These are phyloP conservation scores for Neofusicoccum ribis DNA, from an alignment of 2,329 filamentous ascomycete species.

Conservation along the genomic window DNA sequence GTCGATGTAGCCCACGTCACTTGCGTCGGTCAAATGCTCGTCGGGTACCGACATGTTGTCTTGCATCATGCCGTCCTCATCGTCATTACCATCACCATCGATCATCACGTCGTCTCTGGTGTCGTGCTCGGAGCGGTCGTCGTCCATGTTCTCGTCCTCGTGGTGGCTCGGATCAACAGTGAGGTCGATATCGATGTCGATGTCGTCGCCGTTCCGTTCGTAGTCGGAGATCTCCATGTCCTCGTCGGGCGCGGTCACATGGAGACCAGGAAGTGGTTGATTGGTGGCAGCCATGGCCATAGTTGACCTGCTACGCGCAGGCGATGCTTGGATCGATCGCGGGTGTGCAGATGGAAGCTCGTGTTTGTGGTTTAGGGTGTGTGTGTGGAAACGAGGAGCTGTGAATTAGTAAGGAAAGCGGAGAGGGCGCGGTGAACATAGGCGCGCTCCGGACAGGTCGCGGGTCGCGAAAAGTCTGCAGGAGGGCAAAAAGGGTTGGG, in stretches of 20 bases:
- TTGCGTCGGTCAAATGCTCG: conserved; percentile 24
- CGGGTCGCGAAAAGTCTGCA: not conserved
- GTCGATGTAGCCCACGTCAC: conserved; percentile 20
- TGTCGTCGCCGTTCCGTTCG: conserved; percentile 50
- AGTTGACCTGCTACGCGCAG: not conserved
- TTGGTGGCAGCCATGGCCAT: conserved; percentile 20
- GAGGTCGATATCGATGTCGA: conserved; percentile 62
- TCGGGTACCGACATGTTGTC: conserved; percentile 20
- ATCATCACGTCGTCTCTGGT: conserved; percentile 40
- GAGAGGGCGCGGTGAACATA: conserved; percentile 8
- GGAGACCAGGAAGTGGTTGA: conserved; percentile 25
- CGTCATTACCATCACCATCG: conserved; percentile 30
- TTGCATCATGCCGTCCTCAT: conserved; percentile 21
- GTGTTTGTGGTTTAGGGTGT: not conserved
- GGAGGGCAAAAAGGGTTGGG: not conserved
- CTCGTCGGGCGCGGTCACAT: conserved; percentile 45
- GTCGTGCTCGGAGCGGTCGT: conserved; percentile 38
- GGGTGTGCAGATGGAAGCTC: not conserved
- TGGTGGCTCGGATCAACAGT: conserved; percentile 30
- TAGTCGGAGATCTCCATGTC: conserved; percentile 58
- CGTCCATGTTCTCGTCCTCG: conserved; percentile 57
- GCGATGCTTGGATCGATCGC: not conserved
- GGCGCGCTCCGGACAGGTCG: not conserved
- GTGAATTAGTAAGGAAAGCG: conserved; percentile 16
- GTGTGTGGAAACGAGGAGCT: conserved; percentile 9